A percentile compares a stretch with the other conserved stretches of the same genome.
Conservation (phyloP, 2,329 filamentous ascomycete genomes). For the Juglanconis oblonga region DNA sequence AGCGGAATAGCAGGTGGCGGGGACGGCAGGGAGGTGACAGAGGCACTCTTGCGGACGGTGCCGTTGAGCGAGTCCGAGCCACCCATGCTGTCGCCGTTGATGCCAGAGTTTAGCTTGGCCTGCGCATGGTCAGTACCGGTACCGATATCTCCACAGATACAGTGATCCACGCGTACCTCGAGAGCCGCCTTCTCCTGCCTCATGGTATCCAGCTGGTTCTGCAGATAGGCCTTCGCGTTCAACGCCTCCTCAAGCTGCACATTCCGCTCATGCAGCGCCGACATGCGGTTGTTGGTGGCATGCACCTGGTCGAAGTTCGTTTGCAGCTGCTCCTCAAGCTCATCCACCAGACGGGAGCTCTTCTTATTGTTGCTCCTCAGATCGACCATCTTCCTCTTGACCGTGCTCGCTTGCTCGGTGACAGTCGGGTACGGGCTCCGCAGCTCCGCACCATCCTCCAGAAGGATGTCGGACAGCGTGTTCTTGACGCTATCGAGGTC, state of each 20-base stretch:
- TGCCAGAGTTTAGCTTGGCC: conserved; percentile 48
- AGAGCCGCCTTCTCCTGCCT: conserved; percentile 71
- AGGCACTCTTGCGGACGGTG: conserved; percentile 79
- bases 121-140: conserved; percentile 33
- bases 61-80: conserved; percentile 60
- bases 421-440: conserved; percentile 46
- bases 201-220: conserved; percentile 65
- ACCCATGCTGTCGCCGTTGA: conserved; percentile 34
- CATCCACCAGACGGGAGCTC: conserved; percentile 86
- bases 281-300: conserved; percentile 78
- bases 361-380: conserved; percentile 75
- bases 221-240: conserved; percentile 57
- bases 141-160: neutral
- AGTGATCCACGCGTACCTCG: conserved; percentile 58
- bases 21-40: conserved; percentile 81
- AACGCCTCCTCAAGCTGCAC: conserved; percentile 77
- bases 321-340: conserved; percentile 94
- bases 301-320: conserved; percentile 94
- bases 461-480: conserved; percentile 51
- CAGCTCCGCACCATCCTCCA: conserved; percentile 43
- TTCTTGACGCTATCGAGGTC: conserved; percentile 61
- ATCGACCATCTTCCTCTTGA: conserved; percentile 65
- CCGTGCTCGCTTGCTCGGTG: conserved; percentile 53
- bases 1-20: conserved; percentile 95
- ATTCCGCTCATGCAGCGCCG: conserved; percentile 73